These are phyloP conservation scores for Macroventuria anomochaeta DNA, from an alignment of 2,329 filamentous ascomycete genomes.

Conservation along the genomic window DNA sequence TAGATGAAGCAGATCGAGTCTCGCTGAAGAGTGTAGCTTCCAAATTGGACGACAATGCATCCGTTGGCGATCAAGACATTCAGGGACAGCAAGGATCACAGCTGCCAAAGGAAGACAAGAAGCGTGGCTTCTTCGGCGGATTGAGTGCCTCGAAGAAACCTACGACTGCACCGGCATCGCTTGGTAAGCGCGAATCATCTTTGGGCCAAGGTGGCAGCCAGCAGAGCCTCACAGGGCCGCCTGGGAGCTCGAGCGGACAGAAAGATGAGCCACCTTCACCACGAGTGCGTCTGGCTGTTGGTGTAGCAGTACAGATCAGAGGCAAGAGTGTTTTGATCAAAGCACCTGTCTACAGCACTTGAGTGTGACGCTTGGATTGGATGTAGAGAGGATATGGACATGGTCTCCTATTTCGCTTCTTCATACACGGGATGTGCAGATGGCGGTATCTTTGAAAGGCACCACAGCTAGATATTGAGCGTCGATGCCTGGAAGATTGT, in stretches of 20 bases:
- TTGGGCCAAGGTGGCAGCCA: conserved; percentile 48
- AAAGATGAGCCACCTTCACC: conserved; percentile 52
- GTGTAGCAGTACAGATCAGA: conserved; percentile 56
- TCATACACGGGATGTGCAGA: conserved; percentile 8
- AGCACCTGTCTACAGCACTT: conserved; percentile 55
- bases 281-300: conserved; percentile 56
- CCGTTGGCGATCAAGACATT: conserved; percentile 40
- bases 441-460: conserved; percentile 8
- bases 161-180: conserved; percentile 33
- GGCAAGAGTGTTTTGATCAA: conserved; percentile 58
- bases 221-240: conserved; percentile 43
- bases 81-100: conserved; percentile 41
- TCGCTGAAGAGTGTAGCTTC: conserved; percentile 45
- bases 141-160: conserved; percentile 49
- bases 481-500: conserved; percentile 2
- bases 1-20: conserved; percentile 52
- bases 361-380: conserved; percentile 16
- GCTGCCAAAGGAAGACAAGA: conserved; percentile 42
- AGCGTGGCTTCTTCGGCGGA: conserved; percentile 54
- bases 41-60: conserved; percentile 37
- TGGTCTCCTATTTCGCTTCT: not conserved
- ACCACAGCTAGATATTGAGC: conserved; percentile 18
- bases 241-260: conserved; percentile 49
- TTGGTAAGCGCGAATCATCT: conserved; percentile 51
- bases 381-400: not conserved